These are phyloP conservation scores for Cyclostephanos invisitatus DNA, from an alignment of 108 stramenopile species.

Conservation along the genomic window DNA sequence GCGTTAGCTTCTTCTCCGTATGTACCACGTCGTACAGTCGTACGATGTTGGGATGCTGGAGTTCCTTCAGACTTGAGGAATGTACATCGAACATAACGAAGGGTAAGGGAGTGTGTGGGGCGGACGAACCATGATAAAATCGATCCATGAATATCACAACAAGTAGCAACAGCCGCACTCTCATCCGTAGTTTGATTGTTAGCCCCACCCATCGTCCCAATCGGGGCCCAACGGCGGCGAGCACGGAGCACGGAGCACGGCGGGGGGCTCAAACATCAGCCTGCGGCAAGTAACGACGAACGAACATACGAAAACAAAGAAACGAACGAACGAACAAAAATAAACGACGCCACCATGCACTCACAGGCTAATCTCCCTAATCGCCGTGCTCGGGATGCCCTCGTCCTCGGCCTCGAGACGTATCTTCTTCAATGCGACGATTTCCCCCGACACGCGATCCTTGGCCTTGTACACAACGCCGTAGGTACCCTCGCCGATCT, in stretches of 20 bases:
- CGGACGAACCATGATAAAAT: neutral
- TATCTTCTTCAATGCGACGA: conserved; percentile 94
- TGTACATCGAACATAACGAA: neutral
- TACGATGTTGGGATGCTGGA: conserved; percentile 96
- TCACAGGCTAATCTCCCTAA: conserved; percentile 90
- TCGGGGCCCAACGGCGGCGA: too few relatives aligned
- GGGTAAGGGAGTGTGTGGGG: neutral
- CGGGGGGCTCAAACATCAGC: too few relatives aligned
- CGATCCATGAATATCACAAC: neutral
- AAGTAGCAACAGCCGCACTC: too few relatives aligned
- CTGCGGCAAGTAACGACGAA: too few relatives aligned
- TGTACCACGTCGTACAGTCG: conserved; percentile 98
- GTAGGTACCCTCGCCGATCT: conserved; percentile 96
- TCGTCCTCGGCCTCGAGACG: conserved; percentile 93
- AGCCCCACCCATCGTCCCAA: too few relatives aligned
- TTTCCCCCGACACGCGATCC: conserved; percentile 92
- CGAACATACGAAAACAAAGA: too few relatives aligned
- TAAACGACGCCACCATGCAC: conserved; percentile 18
- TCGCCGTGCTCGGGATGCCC: conserved; percentile 92
- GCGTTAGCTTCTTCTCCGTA: conserved; percentile 93
- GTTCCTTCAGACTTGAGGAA: conserved; percentile 79
- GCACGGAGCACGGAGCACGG: too few relatives aligned
- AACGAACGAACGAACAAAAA: too few relatives aligned
- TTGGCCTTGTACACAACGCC: conserved; percentile 99
- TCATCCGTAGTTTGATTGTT: too few relatives aligned